These are phyloP conservation scores for Yamadazyma kitorensis DNA, from an alignment of 805 yeast species.

Conservation along the genomic window DNA sequence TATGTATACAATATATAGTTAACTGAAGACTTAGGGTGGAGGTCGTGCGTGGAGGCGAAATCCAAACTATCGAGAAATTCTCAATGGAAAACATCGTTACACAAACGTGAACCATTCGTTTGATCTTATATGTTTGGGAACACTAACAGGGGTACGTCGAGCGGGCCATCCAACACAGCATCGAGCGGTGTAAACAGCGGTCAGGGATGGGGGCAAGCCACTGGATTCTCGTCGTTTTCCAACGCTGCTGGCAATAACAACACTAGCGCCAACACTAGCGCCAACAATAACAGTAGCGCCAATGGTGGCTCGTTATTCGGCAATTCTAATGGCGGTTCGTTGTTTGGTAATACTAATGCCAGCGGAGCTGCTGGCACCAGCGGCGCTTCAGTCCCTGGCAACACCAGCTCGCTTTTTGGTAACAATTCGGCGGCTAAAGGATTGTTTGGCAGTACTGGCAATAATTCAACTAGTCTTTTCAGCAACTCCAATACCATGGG, in stretches of 20 bases:
- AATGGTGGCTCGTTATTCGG: constrained; percentile 19
- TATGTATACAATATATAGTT: too few relatives aligned
- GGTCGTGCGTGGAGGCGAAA: too few relatives aligned
- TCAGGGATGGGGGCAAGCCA: constrained; percentile 4
- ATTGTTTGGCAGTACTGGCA: constrained; percentile 15
- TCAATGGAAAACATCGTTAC: too few relatives aligned
- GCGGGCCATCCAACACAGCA: constrained; percentile 2
- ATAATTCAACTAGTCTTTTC: constrained; percentile 11
- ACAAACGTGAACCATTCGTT: too few relatives aligned
- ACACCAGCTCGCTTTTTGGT: constrained; percentile 22
- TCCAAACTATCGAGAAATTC: too few relatives aligned
- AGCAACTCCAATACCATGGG: constrained; percentile 3
- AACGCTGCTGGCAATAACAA: constrained; percentile 3
- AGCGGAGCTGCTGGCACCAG: too few relatives aligned
- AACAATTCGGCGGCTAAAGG: constrained; percentile 9
- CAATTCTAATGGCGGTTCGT: too few relatives aligned
- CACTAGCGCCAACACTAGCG: constrained; percentile 13
- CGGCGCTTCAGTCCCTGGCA: too few relatives aligned
- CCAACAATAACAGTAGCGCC: constrained; percentile 4
- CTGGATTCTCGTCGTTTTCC: constrained; percentile 2
- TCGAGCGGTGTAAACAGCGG: too few relatives aligned
- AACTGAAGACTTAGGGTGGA: too few relatives aligned
- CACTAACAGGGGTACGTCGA: background rate
- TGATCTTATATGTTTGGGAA: constrained; percentile 3
- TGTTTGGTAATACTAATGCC: too few relatives aligned